Evolutionary conservation across 2,329 filamentous ascomycete species (phyloP), one percentile per base, ranked within the genome.

Genomic region (Zymoseptoria passerinii): DNA sequence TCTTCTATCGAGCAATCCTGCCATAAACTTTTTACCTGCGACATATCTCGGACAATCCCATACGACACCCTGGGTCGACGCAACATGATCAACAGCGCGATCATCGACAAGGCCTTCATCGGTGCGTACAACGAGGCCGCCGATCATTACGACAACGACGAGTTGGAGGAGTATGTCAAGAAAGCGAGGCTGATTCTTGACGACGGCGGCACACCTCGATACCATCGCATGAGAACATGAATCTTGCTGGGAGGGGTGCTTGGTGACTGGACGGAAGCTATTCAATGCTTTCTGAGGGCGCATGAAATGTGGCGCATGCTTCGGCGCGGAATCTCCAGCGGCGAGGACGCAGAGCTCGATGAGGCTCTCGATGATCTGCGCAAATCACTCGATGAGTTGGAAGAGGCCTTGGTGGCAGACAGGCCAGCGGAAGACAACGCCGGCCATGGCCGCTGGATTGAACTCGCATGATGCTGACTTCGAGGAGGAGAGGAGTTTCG

Each of bases 221-320:
- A 53, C 55, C 50, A 50, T 27, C 55, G 50, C 6, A 57, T 53
- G 50, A 57, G 49, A 35, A 53, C 55, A 19, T 49, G 20, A 35
- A 40, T 53, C 4, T 27, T 57, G 50, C 50, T 57, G 2, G 55
- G 51, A 28, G 16, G 48, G n/a, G 10, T 44, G 6, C 20, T 57
- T 6, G 50, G 35, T 18, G 13, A 57, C 18, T 57, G 50, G 35
- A 35, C 53, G 8, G 50, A 53, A 20, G 55, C 51, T 20, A 53
- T 50, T n/a, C 16, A 49, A 16, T 57, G 16, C 55, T 57, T 53
- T 23, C 0, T 1, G 19, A 40, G 50, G 35, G 50, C 55, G n/a
- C 8, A 49, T n/a, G 27, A 29, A 16, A 27, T 57, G 40, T 57
- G 50, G 55, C 40, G 50, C 3, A 48, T 53, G 10, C 23, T 53